phyloP scores from a whole-genome alignment of 2,329 filamentous ascomycete genomes.

The Aspergillus fumigatus region DNA sequence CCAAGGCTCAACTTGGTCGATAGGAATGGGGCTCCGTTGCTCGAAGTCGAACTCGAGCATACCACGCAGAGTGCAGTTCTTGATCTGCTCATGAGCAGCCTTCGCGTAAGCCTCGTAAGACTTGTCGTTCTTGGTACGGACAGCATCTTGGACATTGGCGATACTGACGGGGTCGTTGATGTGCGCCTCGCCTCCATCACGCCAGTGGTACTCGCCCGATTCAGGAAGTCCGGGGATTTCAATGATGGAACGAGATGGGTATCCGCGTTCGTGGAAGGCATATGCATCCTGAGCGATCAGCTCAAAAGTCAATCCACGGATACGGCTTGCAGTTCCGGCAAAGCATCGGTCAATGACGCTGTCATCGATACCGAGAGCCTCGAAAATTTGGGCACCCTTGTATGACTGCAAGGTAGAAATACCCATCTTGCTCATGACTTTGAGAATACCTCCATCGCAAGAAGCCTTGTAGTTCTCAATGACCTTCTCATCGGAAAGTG shows the following conservation, averaged over 20 bases:
- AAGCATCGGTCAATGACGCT: conserved; percentile 91
- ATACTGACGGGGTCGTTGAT: conserved; percentile 93
- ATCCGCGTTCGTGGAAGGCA: conserved; percentile 91
- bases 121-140: conserved; percentile 96
- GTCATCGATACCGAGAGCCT: conserved; percentile 90
- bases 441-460: conserved; percentile 90
- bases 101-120: conserved; percentile 95
- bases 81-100: conserved; percentile 93
- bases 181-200: conserved; percentile 90
- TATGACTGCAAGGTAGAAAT: conserved; percentile 95
- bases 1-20: conserved; percentile 97
- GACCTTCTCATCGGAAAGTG: conserved; percentile 72
- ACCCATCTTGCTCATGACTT: conserved; percentile 99
- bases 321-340: conserved; percentile 86
- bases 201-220: conserved; percentile 97
- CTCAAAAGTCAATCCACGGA: conserved; percentile 90
- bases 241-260: conserved; percentile 72
- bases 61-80: conserved; percentile 89
- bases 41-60: conserved; percentile 96
- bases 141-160: conserved; percentile 94
- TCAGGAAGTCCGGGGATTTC: conserved; percentile 77
- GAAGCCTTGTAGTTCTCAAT: conserved; percentile 97
- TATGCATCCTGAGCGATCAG: conserved; percentile 91
- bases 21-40: conserved; percentile 75
- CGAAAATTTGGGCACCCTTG: conserved; percentile 97